Evolutionary conservation across 257 asterid genomes (phyloP).

Genomic region (Scutellaria barbata): DNA sequence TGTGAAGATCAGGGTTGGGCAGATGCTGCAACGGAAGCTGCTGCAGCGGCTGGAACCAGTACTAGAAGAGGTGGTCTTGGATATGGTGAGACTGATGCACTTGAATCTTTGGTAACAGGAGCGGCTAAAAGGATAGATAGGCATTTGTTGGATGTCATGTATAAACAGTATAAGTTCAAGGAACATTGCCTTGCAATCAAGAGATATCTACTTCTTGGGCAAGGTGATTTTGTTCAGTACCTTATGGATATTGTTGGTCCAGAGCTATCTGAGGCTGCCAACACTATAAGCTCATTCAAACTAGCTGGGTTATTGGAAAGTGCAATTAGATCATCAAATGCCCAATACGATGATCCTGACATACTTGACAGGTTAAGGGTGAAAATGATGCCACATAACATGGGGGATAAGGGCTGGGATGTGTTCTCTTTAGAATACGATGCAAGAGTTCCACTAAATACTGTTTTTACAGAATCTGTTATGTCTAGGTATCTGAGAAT

Average conservation of each 20-base stretch:
- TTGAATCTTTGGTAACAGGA: slow-evolving; percentile 84
- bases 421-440: slow-evolving; percentile 96
- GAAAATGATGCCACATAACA: slow-evolving; percentile 93
- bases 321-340: slow-evolving; percentile 91
- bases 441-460: slow-evolving; percentile 86
- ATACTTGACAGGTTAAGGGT: slow-evolving; percentile 89
- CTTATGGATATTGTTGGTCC: slow-evolving; percentile 96
- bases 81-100: slow-evolving; percentile 97
- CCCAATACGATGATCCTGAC: slow-evolving; percentile 93
- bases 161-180: slow-evolving; percentile 78
- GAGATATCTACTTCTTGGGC: slow-evolving; percentile 95
- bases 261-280: slow-evolving; percentile 95
- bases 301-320: slow-evolving; percentile 91
- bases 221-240: slow-evolving; percentile 98
- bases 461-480: slow-evolving; percentile 88
- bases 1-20: slow-evolving; percentile 99
- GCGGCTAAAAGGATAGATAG: slow-evolving; percentile 93
- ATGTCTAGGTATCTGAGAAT: slow-evolving; percentile 86
- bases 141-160: slow-evolving; percentile 87
- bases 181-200: slow-evolving; percentile 99
- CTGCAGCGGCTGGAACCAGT: slow-evolving; percentile 92
- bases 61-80: slow-evolving; percentile 90
- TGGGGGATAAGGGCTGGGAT: slow-evolving; percentile 99
- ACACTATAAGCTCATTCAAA: slow-evolving; percentile 92
- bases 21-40: slow-evolving; percentile 89